A percentile compares a stretch with the other conserved stretches of the same genome.
These are phyloP conservation scores for Xylaria cubensis DNA, from an alignment of 495 filamentous ascomycete species.

Conservation along the genomic window DNA sequence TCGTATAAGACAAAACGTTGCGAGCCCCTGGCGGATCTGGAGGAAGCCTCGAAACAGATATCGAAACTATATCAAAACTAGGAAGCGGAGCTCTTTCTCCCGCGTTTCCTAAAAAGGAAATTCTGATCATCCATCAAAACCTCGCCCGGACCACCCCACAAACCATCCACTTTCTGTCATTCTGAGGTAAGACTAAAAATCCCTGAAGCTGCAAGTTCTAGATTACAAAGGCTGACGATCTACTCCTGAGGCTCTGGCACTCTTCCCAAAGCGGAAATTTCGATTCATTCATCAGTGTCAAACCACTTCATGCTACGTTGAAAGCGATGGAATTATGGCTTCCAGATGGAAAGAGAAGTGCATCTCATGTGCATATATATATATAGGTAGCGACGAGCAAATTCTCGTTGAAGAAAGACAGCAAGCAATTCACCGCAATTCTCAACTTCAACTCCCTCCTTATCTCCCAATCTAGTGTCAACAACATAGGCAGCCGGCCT, in stretches of 20 bases:
- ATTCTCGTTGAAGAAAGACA: not conserved
- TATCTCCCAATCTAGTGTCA: not conserved
- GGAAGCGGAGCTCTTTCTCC: not conserved
- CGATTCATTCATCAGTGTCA: slow-evolving; percentile 21
- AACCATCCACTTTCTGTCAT: not conserved
- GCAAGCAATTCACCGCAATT: not conserved
- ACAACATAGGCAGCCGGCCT: slow-evolving; percentile 13
- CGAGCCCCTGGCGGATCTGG: not conserved
- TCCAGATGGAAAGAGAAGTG: not conserved
- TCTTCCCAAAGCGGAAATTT: slow-evolving; percentile 14
- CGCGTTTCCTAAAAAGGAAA: slow-evolving; percentile 30
- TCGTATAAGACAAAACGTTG: not conserved
- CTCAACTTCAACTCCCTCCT: not conserved
- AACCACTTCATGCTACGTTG: not conserved
- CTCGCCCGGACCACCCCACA: not conserved
- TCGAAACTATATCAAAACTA: not conserved
- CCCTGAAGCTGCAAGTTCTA: not conserved
- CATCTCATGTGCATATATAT: slow-evolving; percentile 4
- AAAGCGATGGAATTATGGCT: not conserved
- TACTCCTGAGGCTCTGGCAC: not conserved
- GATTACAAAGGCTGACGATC: not conserved
- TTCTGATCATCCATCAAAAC: slow-evolving; percentile 29
- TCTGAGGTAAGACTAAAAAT: not conserved
- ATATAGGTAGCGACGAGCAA: not conserved
- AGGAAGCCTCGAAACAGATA: not conserved